Base-by-base conservation (phyloP, 805 yeast species). In the Candida manassasensis region DNA sequence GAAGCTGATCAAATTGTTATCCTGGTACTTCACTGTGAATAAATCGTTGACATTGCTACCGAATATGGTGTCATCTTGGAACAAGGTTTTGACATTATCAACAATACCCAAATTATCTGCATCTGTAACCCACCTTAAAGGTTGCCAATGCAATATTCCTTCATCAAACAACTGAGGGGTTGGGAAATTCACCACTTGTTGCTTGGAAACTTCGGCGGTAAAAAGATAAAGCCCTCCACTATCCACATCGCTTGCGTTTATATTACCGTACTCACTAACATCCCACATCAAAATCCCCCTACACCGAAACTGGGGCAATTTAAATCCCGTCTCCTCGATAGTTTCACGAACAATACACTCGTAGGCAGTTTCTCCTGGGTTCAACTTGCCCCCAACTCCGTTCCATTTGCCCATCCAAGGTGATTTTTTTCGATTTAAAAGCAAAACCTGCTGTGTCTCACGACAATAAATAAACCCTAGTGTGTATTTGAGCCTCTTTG, bases 381-480 rank as follows among this genome's bases (percentile, higher is more conserved):
- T 64, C 12, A 67, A 40, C 39, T 67, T 67, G 4, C 73, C 73
- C 6, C 72, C 72, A 9, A 67, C 70, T 9, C 72, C 73, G 43
- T 67, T 67, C 72, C 72, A 67, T 32, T 62, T 48, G 11, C 73
- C 73, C 71, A 67, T 67, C 68, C 70, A 65, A 1, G 73, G 73
- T 8, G 57, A 48, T 37, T 67, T 67, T 37, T 62, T 58, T 16
- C 73, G 48, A 36, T 67, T 67, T 13, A 67, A 47, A 6, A 67
- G 44, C 9, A 67, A 57, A 12, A 65, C 45, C 27, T 60, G 48
- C 24, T 51, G 41, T 15, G 58, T 50, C 29, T 58, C 67, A 2
- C 41, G 39, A 38, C 67, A 61, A 31, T 52, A 35, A 9, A 55
- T 42, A 21, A 55, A 49, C 9, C 59, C 62, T 18, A 55, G 38